Evolutionary conservation across 139 green algal genomes (phyloP).

Genomic region (Volvox reticuliferus): DNA sequence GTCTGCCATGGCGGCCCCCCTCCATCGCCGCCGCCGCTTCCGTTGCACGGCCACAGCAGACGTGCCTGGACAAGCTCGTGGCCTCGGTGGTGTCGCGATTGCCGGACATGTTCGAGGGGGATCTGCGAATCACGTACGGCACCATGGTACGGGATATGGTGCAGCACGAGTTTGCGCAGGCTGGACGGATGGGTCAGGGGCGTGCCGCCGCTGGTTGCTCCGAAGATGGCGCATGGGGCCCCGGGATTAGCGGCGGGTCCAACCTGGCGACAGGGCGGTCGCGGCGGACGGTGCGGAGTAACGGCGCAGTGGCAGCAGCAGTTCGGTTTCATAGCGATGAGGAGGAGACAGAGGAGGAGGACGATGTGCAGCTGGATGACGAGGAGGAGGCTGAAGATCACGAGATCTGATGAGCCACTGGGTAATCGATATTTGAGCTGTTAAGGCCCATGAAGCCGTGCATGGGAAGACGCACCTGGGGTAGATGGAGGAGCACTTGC

Average conservation of each 20-base stretch:
- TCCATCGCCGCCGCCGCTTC: background rate
- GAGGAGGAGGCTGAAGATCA: slow-evolving; percentile 8
- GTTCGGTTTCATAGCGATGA: slow-evolving; percentile 26
- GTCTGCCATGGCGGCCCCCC: background rate
- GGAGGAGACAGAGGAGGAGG: slow-evolving; percentile 46
- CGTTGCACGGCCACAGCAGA: background rate
- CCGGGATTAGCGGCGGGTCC: background rate
- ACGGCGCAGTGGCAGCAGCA: background rate
- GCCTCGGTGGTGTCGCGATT: background rate
- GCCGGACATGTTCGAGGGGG: slow-evolving; percentile 34
- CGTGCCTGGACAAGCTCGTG: slow-evolving; percentile 40
- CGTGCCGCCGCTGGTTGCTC: slow-evolving; percentile 48
- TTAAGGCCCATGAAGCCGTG: too few species aligned
- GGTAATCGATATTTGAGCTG: too few species aligned
- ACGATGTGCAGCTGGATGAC: background rate
- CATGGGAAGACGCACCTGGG: too few species aligned
- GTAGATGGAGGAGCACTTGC: too few species aligned
- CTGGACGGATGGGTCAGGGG: slow-evolving; percentile 64
- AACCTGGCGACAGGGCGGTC: background rate
- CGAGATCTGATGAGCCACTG: slow-evolving; percentile 17
- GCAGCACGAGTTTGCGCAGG: slow-evolving; percentile 8
- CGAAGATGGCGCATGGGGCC: slow-evolving; percentile 38
- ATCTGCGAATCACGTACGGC: slow-evolving; percentile 26
- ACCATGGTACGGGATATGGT: slow-evolving; percentile 37
- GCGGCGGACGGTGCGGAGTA: background rate